Conservation (phyloP, 2,329 filamentous ascomycete genomes). For the Diaporthe destruens region DNA sequence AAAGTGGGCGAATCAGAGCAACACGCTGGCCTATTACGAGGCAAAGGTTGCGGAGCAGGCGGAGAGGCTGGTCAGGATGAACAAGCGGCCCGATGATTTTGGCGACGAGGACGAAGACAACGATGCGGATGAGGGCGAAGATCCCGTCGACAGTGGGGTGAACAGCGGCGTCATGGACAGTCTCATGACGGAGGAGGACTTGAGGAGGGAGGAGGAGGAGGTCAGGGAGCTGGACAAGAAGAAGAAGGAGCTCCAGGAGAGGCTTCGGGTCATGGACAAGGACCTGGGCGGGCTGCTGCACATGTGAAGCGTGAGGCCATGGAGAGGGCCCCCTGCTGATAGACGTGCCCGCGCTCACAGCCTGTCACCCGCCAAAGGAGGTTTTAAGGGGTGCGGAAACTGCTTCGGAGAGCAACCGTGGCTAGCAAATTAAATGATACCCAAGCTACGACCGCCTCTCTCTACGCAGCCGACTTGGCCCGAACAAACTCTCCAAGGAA, state of each 20-base stretch:
- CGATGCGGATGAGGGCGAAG: conserved; percentile 66
- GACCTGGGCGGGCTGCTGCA: conserved; percentile 67
- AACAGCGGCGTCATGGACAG: conserved; percentile 51
- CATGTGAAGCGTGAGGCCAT: conserved; percentile 54
- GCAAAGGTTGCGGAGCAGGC: conserved; percentile 81
- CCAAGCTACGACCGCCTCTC: conserved; percentile 10
- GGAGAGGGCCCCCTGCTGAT: neutral
- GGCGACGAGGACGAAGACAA: conserved; percentile 69
- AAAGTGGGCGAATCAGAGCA: conserved; percentile 77
- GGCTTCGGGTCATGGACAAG: conserved; percentile 66
- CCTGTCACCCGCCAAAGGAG: conserved; percentile 3
- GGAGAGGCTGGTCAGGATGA: conserved; percentile 79
- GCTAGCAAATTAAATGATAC: conserved; percentile 39
- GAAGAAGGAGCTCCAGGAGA: conserved; percentile 68
- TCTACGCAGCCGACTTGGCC: conserved; percentile 52
- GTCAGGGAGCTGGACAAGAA: conserved; percentile 67
- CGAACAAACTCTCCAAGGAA: conserved; percentile 76
- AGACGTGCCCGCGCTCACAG: neutral
- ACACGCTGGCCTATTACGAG: conserved; percentile 86
- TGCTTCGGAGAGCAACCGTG: neutral
- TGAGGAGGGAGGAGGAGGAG: conserved; percentile 77
- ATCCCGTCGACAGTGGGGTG: conserved; percentile 53
- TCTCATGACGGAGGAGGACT: conserved; percentile 75
- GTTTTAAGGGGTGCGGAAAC: conserved; percentile 2
- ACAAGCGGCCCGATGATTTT: conserved; percentile 70